A percentile compares a stretch with the other conserved stretches of the same genome.
These are phyloP conservation scores for Aspergillus niger DNA, from an alignment of 2,329 filamentous ascomycete genomes.

Conservation along the genomic window DNA sequence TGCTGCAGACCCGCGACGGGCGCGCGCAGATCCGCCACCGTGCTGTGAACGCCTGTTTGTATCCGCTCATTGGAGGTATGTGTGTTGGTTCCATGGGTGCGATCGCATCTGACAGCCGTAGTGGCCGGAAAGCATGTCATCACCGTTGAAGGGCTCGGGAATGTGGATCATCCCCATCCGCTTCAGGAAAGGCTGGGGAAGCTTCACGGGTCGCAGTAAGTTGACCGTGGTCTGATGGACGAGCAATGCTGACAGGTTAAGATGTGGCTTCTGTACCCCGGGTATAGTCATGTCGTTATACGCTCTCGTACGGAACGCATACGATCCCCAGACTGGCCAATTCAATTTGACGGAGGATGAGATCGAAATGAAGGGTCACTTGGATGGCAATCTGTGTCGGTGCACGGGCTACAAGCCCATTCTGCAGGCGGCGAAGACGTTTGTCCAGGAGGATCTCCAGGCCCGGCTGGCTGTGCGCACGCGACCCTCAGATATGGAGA, in stretches of 20 bases:
- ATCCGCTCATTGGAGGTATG: conserved; percentile 70
- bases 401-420: conserved; percentile 89
- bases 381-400: conserved; percentile 84
- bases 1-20: conserved; percentile 35
- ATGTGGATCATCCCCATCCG: conserved; percentile 75
- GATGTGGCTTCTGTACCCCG: conserved; percentile 81
- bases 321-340: conserved; percentile 69
- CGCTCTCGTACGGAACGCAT: conserved; percentile 62
- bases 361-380: conserved; percentile 67
- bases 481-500: background rate
- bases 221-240: background rate
- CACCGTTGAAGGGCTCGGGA: conserved; percentile 86
- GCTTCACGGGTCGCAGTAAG: conserved; percentile 72
- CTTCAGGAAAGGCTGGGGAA: conserved; percentile 84
- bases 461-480: conserved; percentile 34
- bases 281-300: conserved; percentile 73
- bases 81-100: background rate
- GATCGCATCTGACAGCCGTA: background rate
- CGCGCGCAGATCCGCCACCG: conserved; percentile 85
- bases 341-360: conserved; percentile 71
- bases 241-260: background rate
- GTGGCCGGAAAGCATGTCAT: conserved; percentile 92
- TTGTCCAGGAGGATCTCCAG: conserved; percentile 55
- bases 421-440: conserved; percentile 80
- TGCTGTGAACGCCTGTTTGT: conserved; percentile 84